Base-by-base conservation (phyloP, 768 basidiomycete genomes). In the Antrodiella citrinella region DNA sequence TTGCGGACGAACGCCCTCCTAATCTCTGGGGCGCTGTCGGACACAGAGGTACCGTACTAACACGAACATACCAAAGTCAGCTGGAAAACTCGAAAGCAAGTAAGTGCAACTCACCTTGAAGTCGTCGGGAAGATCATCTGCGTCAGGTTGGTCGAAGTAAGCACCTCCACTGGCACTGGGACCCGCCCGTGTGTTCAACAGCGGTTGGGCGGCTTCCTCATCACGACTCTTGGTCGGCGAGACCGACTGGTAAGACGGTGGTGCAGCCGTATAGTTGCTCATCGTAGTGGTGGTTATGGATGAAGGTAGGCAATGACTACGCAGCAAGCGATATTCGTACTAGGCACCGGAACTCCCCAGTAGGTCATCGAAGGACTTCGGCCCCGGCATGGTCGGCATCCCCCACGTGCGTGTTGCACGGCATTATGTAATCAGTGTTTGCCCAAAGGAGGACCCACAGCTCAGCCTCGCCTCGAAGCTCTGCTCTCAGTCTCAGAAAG, bases 1-100 rank as follows among this genome's bases (percentile, higher is more conserved):
- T 96, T 96, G 63, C 91, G 78, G 50, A 97, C 74, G 67, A 97
- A 97, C 4, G 83, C 89, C 54, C 80, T 77, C 47, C 91, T 75
- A 61, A 98, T 86, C 60, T 91, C 84, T 2, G 73, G 66, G 10
- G 85, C 77, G 52, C 85, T 85, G 52, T 91, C 89, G 1, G 81
- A 77, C 12, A 91, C 90, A 1, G 80, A 81, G 1, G 84, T 81
- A 1, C 90, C 90, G 60, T 91, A 91, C 88, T 90, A 51, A 44
- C 25, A 47, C 20, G 30, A 35, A 35, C 7, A 15, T 15, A 35
- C 53, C 19, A 39, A 18, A 30, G 12, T 15, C 26, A 13, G 19
- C 15, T 20, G 56, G 56, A 12, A 58, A 55, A 9, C 55, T 52
- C 7, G 25, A 13, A 50, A 13, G 30, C 30, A n/a, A n/a, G 46